phyloP scores from a whole-genome alignment of 1,139 yeast species.

The Saccharomyces hybrid region DNA sequence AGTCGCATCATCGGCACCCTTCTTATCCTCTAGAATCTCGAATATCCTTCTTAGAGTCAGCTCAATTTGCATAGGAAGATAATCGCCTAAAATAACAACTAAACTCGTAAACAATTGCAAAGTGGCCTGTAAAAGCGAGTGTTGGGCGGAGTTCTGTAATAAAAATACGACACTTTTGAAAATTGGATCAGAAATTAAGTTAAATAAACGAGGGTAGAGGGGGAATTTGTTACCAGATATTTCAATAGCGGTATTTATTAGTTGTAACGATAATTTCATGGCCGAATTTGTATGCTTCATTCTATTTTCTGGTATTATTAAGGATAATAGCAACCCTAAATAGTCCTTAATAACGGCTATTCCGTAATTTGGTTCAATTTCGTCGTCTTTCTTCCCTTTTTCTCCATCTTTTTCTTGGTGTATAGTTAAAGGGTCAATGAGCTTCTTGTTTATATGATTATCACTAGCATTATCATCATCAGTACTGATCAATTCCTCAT shows the following conservation, averaged over 20 bases:
- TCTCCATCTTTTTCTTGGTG: neutral
- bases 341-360: constrained; percentile 33
- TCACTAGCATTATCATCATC: neutral
- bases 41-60: constrained; percentile 52
- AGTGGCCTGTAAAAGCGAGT: constrained; percentile 62
- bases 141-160: constrained; percentile 50
- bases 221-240: constrained; percentile 64
- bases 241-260: constrained; percentile 73
- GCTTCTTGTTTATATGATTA: neutral
- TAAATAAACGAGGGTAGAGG: constrained; percentile 55
- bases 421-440: too few species aligned
- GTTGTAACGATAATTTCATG: constrained; percentile 67
- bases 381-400: neutral
- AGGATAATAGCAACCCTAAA: constrained; percentile 65
- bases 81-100: constrained; percentile 47
- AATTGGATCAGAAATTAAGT: constrained; percentile 63
- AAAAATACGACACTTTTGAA: constrained; percentile 69
- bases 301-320: constrained; percentile 73
- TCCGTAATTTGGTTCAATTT: constrained; percentile 26
- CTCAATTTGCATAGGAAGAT: constrained; percentile 60
- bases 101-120: constrained; percentile 66
- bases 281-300: constrained; percentile 82
- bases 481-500: neutral
- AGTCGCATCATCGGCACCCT: too few species aligned
- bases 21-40: constrained; percentile 41